A percentile compares a stretch with the other conserved stretches of the same genome.
Conservation (phyloP, 179 eudicot genomes). For the Drosera spatulata region DNA sequence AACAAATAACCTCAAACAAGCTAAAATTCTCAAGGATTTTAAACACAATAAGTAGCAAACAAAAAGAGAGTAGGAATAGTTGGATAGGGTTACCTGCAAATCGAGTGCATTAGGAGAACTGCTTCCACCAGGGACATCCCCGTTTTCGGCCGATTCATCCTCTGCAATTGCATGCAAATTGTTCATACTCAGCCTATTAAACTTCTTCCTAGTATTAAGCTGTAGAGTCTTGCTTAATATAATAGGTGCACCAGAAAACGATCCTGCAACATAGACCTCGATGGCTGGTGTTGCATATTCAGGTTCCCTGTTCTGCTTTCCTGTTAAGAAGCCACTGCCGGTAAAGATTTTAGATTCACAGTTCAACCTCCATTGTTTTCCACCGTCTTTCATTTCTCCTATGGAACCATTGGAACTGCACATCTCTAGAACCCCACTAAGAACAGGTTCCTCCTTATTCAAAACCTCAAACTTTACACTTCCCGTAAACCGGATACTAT, state of each 20-base stretch:
- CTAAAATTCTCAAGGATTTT: background rate
- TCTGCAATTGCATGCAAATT: conserved; percentile 65
- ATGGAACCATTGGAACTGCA: conserved; percentile 26
- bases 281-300: conserved; percentile 35
- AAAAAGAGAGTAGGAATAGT: background rate
- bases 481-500: conserved; percentile 51
- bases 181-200: conserved; percentile 50
- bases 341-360: conserved; percentile 37
- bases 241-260: conserved; percentile 61
- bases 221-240: conserved; percentile 71
- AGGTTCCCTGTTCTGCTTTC: conserved; percentile 29
- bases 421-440: conserved; percentile 47
- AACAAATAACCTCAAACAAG: too few species aligned
- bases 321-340: conserved; percentile 46
- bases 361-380: conserved; percentile 46
- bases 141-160: conserved; percentile 38
- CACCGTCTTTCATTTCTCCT: conserved; percentile 23
- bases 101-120: conserved; percentile 21
- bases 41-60: background rate
- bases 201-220: conserved; percentile 45
- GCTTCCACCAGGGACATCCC: conserved; percentile 9
- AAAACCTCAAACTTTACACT: conserved; percentile 79
- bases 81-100: conserved; percentile 30
- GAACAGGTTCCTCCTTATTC: conserved; percentile 36
- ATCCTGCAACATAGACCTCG: conserved; percentile 89